phyloP scores from a whole-genome alignment of 2,329 filamentous ascomycete species.

The Pestalotiopsis sp. region DNA sequence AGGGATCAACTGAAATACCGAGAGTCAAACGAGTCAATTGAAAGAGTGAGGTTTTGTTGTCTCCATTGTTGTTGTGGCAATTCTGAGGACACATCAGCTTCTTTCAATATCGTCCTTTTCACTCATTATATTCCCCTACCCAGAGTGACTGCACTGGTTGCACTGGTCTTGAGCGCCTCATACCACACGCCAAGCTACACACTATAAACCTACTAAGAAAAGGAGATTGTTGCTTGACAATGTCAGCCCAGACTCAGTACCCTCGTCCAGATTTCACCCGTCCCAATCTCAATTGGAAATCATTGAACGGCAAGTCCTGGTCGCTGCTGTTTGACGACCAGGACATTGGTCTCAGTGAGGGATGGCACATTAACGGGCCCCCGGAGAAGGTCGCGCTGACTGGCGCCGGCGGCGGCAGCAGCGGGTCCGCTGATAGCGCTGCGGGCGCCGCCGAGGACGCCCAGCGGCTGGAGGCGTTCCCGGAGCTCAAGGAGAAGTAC shows the following conservation, averaged over 20 bases:
- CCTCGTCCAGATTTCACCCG: constrained; percentile 68
- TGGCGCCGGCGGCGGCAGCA: constrained; percentile 15
- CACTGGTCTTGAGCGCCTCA: neutral
- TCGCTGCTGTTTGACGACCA: constrained; percentile 66
- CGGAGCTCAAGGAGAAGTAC: constrained; percentile 50
- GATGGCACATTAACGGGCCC: constrained; percentile 56
- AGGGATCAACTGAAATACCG: neutral
- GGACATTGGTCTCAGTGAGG: constrained; percentile 53
- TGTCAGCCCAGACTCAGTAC: constrained; percentile 43
- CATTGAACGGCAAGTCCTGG: constrained; percentile 62
- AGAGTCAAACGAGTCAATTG: neutral
- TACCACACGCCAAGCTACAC: neutral
- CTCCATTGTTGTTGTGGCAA: neutral
- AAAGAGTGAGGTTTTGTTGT: neutral
- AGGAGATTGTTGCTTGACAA: constrained; percentile 13
- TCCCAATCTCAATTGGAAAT: constrained; percentile 55
- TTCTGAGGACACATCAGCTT: neutral
- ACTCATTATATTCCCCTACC: neutral
- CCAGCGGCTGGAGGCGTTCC: constrained; percentile 50
- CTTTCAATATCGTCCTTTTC: neutral
- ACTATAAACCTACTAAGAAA: neutral
- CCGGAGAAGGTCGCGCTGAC: constrained; percentile 41
- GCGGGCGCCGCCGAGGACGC: constrained; percentile 35
- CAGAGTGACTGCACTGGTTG: neutral
- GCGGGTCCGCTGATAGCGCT: constrained; percentile 10